Evolutionary conservation across 148 eudicot species (phyloP).

Genomic region (Pharnaceum exiguum): DNA sequence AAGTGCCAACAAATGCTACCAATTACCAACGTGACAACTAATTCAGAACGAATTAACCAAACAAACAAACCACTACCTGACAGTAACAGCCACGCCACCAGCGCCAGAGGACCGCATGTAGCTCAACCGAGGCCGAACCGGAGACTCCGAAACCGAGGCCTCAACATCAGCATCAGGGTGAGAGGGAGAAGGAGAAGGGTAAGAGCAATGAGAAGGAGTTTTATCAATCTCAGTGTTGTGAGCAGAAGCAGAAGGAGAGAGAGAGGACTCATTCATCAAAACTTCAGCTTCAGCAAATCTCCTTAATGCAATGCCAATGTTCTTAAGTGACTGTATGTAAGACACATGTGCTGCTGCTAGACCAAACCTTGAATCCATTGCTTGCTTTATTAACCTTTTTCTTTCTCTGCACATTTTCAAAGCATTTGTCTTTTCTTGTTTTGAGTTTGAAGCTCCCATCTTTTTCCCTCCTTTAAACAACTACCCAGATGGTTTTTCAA

Average conservation of each 20-base stretch:
- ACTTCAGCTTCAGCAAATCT: conserved; percentile 78
- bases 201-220: conserved; percentile 61
- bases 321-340: conserved; percentile 57
- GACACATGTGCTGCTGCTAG: conserved; percentile 87
- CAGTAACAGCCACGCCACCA: conserved; percentile 44
- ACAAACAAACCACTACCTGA: too few species aligned
- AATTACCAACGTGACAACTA: too few species aligned
- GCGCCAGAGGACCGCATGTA: conserved; percentile 57
- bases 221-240: conserved; percentile 29
- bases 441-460: conserved; percentile 65
- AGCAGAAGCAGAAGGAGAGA: conserved; percentile 30
- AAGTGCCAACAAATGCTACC: too few species aligned
- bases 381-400: conserved; percentile 61
- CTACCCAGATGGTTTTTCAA: neutral
- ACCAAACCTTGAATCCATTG: conserved; percentile 70
- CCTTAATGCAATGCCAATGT: conserved; percentile 65
- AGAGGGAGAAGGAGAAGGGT: conserved; percentile 60
- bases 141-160: conserved; percentile 44
- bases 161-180: conserved; percentile 34
- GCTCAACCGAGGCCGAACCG: conserved; percentile 48
- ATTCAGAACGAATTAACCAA: too few species aligned
- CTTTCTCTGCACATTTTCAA: conserved; percentile 69
- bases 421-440: conserved; percentile 56
- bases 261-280: conserved; percentile 33
- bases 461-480: neutral